Conservation (phyloP, 1,284 basidiomycete species). For the Waitea zeae region DNA sequence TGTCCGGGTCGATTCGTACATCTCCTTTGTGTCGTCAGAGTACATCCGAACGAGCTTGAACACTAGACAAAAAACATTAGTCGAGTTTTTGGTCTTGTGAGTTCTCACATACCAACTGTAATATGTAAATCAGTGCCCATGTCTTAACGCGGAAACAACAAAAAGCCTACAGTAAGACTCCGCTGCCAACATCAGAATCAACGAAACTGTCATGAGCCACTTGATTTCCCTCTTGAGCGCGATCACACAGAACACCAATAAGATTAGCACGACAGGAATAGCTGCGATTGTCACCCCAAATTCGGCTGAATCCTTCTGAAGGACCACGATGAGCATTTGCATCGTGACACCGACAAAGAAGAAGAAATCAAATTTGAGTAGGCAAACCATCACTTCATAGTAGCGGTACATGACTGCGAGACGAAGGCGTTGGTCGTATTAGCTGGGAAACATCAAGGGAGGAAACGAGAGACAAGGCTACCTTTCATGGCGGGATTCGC, state of each 20-base stretch:
- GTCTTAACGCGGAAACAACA: conserved; percentile 6
- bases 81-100: too few relatives aligned
- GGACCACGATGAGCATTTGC: conserved; percentile 70
- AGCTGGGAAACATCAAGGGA: conserved; percentile 1
- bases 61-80: conserved; percentile 22
- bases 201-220: conserved; percentile 55
- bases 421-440: background rate
- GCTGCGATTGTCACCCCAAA: conserved; percentile 69
- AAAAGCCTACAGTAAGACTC: conserved; percentile 46
- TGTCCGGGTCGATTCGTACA: conserved; percentile 52
- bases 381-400: conserved; percentile 72
- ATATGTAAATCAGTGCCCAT: conserved; percentile 6
- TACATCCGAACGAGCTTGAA: conserved; percentile 74
- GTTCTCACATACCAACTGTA: conserved; percentile 1
- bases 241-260: conserved; percentile 46
- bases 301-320: conserved; percentile 42
- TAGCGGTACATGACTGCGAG: conserved; percentile 61
- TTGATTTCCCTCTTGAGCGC: conserved; percentile 68
- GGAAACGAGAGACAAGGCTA: too few relatives aligned
- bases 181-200: conserved; percentile 59
- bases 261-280: conserved; percentile 58
- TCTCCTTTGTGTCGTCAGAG: conserved; percentile 27
- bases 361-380: conserved; percentile 80
- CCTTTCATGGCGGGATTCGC: conserved; percentile 68
- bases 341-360: conserved; percentile 73